phyloP scores from a whole-genome alignment of 371 early-diverging fungal genomes.

The Rhizopus stolonifer region DNA sequence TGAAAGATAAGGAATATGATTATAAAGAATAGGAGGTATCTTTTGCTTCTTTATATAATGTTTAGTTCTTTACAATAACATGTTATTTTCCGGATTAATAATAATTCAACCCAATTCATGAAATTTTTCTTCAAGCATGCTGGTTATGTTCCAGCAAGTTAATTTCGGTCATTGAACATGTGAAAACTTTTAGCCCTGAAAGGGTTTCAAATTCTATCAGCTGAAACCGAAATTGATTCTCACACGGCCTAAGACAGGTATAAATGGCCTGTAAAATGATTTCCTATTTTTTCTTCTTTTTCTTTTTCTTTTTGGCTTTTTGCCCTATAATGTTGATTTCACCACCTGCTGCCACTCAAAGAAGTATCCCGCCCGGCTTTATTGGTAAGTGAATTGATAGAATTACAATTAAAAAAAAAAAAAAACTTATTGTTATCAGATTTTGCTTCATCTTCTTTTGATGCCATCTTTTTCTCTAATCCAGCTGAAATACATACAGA shows the following conservation, averaged over 20 bases:
- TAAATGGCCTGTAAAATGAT: constrained; percentile 2
- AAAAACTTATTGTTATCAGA: constrained; percentile 19
- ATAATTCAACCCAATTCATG: no score
- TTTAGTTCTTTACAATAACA: no score
- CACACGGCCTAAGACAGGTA: neutral
- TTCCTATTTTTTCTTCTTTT: constrained; percentile 35
- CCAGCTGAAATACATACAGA: neutral
- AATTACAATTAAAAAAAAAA: neutral
- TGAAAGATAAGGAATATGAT: no score
- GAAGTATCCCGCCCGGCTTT: constrained; percentile 41
- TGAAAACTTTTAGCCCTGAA: no score
- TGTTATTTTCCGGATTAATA: no score
- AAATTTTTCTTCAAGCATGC: no score
- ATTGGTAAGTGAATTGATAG: constrained; percentile 30
- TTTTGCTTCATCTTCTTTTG: constrained; percentile 50
- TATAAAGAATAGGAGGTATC: no score
- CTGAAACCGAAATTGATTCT: no score
- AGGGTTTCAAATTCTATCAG: no score
- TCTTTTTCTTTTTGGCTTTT: constrained; percentile 33
- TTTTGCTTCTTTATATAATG: no score
- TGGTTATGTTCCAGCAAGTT: no score
- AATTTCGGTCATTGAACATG: no score
- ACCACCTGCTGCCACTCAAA: constrained; percentile 20
- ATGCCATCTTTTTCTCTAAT: constrained; percentile 42
- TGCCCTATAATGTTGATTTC: constrained; percentile 27